Conservation (phyloP, 306 rosid species). For the Prunus kanzakura region DNA sequence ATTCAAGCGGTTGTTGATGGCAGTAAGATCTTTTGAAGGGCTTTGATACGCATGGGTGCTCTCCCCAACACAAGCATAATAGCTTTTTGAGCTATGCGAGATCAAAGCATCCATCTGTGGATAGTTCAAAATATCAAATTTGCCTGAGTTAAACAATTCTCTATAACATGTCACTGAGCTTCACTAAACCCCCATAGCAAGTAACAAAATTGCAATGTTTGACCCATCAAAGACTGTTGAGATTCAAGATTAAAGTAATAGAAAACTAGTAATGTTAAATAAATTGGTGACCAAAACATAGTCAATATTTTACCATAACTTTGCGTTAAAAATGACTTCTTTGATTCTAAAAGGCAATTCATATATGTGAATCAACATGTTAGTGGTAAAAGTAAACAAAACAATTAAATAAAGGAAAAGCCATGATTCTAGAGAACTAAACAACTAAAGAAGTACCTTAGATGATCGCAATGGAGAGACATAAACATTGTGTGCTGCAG, state of each 20-base stretch:
- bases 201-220: not conserved
- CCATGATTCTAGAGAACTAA: not conserved
- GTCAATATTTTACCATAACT: not conserved
- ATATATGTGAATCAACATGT: slow-evolving; percentile 2
- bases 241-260: not conserved
- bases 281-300: not conserved
- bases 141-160: not conserved
- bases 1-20: slow-evolving; percentile 91
- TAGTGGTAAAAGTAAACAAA: not conserved
- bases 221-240: not conserved
- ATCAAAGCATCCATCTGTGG: slow-evolving; percentile 94
- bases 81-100: slow-evolving; percentile 94
- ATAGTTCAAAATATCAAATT: not conserved
- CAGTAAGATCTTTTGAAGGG: slow-evolving; percentile 95
- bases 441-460: slow-evolving; percentile 57
- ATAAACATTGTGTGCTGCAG: slow-evolving; percentile 88
- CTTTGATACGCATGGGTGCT: slow-evolving; percentile 99
- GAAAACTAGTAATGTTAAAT: not conserved
- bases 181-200: not conserved
- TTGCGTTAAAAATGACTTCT: not conserved
- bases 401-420: not conserved
- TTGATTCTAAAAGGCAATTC: slow-evolving; percentile 4
- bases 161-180: not conserved
- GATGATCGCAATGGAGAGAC: slow-evolving; percentile 96
- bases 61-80: slow-evolving; percentile 97